phyloP scores from a whole-genome alignment of 2,329 filamentous ascomycete species.

The Pseudogymnoascus sp. region DNA sequence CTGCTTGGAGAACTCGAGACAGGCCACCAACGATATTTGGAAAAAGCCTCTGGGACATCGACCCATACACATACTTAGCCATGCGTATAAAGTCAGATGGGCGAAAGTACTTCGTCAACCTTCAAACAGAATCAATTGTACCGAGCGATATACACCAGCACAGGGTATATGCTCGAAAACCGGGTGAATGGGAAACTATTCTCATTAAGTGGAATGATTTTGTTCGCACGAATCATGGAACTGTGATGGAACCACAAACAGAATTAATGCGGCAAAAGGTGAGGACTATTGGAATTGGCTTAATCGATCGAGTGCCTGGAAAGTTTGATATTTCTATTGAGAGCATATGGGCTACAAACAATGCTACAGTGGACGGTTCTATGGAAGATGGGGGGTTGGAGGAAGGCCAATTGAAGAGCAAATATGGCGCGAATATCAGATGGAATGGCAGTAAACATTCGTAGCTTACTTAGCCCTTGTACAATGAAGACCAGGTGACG shows the following conservation, averaged over 20 bases:
- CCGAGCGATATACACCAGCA: slow-evolving; percentile 96
- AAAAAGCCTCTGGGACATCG: slow-evolving; percentile 76
- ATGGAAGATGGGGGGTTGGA: slow-evolving; percentile 20
- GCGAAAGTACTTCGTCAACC: slow-evolving; percentile 85
- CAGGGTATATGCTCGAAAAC: slow-evolving; percentile 66
- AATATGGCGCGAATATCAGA: slow-evolving; percentile 34
- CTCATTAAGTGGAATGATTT: slow-evolving; percentile 86
- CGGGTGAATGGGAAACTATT: slow-evolving; percentile 92
- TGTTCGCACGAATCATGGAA: slow-evolving; percentile 86
- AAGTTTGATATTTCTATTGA: slow-evolving; percentile 83
- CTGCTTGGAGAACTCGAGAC: slow-evolving; percentile 80
- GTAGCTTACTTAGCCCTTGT: neutral
- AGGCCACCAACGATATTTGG: slow-evolving; percentile 75
- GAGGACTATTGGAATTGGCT: slow-evolving; percentile 72
- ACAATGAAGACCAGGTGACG: neutral
- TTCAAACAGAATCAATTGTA: slow-evolving; percentile 90
- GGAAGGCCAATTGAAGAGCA: slow-evolving; percentile 33
- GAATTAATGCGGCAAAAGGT: slow-evolving; percentile 84
- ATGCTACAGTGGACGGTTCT: slow-evolving; percentile 26
- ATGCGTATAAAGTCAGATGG: slow-evolving; percentile 86
- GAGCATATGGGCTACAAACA: slow-evolving; percentile 83
- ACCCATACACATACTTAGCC: slow-evolving; percentile 79
- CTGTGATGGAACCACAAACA: slow-evolving; percentile 85
- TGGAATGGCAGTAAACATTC: slow-evolving; percentile 29
- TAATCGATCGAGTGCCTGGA: slow-evolving; percentile 83